Conservation (phyloP, 495 filamentous ascomycete species). For the Xylaria bambusicola region DNA sequence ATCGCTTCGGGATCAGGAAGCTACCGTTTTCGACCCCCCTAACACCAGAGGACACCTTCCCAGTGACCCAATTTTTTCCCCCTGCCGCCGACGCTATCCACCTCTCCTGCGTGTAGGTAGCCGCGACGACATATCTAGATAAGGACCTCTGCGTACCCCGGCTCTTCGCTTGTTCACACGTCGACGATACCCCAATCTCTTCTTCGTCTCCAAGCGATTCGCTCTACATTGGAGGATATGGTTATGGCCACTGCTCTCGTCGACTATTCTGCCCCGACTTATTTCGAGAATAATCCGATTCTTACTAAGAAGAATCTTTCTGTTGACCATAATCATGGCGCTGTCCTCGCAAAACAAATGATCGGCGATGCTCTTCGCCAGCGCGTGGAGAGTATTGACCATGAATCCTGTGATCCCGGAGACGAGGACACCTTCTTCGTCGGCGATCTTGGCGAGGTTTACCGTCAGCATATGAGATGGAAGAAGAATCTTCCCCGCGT, state of each 20-base stretch:
- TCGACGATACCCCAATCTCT: conserved; percentile 13
- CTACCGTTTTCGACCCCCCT: conserved; percentile 86
- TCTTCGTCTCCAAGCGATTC: conserved; percentile 19
- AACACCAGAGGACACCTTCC: conserved; percentile 53
- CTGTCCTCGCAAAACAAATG: conserved; percentile 53
- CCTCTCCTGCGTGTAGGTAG: conserved; percentile 5
- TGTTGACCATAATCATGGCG: conserved; percentile 38
- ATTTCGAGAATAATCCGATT: conserved; percentile 48
- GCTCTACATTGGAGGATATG: conserved; percentile 44
- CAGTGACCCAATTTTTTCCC: conserved; percentile 13
- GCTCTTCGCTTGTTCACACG: conserved; percentile 14
- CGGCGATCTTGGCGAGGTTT: conserved; percentile 96
- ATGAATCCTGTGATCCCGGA: conserved; percentile 80
- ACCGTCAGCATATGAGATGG: conserved; percentile 98
- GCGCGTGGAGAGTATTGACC: conserved; percentile 78
- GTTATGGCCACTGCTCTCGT: conserved; percentile 56
- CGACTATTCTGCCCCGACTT: conserved; percentile 45
- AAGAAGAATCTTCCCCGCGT: conserved; percentile 90
- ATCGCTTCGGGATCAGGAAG: conserved; percentile 74
- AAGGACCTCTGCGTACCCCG: conserved; percentile 9
- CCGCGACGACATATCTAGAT: conserved; percentile 4
- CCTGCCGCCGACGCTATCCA: conserved; percentile 25
- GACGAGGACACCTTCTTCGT: conserved; percentile 98
- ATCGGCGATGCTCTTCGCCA: conserved; percentile 79
- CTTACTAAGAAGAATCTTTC: conserved; percentile 45